Conservation (phyloP, 257 asterid species). For the Handroanthus guayacan region DNA sequence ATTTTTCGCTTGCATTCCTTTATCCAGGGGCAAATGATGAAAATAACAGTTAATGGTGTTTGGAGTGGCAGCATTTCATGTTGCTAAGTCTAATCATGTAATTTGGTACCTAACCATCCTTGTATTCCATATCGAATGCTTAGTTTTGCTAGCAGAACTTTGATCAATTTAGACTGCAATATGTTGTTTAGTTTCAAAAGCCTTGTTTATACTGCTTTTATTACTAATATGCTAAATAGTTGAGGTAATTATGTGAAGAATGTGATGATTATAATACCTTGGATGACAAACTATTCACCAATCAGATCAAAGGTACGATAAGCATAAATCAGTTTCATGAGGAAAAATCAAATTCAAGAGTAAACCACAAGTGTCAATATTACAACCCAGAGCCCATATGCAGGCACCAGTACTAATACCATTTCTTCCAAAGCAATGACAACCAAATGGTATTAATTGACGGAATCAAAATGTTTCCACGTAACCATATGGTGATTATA, state of each 20-base stretch:
- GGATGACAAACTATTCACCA: background rate
- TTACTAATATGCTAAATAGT: too few species aligned
- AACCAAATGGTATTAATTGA: background rate
- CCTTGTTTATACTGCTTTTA: too few species aligned
- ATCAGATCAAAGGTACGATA: background rate
- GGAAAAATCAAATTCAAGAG: background rate
- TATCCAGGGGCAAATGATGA: conserved; percentile 41
- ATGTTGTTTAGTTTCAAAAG: too few species aligned
- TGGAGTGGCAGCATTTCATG: background rate
- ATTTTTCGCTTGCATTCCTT: background rate
- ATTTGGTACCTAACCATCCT: background rate
- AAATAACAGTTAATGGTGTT: background rate
- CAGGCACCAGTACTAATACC: background rate
- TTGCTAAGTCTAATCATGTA: background rate
- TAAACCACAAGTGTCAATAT: background rate
- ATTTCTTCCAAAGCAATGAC: background rate
- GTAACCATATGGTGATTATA: too few species aligned
- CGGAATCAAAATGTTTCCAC: background rate
- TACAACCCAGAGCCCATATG: background rate
- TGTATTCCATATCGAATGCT: background rate
- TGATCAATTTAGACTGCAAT: too few species aligned
- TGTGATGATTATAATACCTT: too few species aligned
- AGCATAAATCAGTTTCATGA: background rate
- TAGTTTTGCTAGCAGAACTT: background rate
- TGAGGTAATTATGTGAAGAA: too few species aligned